phyloP scores from a whole-genome alignment of 2,329 filamentous ascomycete species.

The Phialophora chinensis region DNA sequence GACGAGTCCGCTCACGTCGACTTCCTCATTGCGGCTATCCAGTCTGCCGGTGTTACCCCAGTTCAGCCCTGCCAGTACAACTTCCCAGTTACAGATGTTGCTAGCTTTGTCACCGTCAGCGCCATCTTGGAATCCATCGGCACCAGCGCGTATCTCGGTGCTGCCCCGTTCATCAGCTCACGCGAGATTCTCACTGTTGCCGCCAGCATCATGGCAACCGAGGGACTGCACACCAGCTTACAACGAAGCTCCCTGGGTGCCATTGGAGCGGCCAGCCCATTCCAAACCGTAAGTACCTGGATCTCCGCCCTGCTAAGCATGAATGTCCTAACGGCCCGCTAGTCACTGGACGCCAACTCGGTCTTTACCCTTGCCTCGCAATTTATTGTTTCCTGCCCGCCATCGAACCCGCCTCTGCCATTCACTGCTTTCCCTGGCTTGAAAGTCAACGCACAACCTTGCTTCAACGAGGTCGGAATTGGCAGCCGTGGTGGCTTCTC shows the following conservation, averaged over 20 bases:
- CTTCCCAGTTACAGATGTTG: constrained; percentile 62
- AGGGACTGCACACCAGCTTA: constrained; percentile 75
- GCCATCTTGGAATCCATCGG: constrained; percentile 68
- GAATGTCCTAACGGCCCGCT: constrained; percentile 5
- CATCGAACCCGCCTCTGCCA: constrained; percentile 65
- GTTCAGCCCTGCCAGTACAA: constrained; percentile 74
- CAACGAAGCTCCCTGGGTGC: constrained; percentile 66
- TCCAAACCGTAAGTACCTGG: constrained; percentile 60
- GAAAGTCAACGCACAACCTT: constrained; percentile 26
- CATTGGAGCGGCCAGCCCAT: constrained; percentile 69
- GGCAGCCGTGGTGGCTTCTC: neutral
- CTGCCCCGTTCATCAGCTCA: constrained; percentile 67
- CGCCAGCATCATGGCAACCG: constrained; percentile 69
- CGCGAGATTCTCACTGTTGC: constrained; percentile 68
- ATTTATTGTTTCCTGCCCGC: constrained; percentile 74
- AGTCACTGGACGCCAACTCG: constrained; percentile 67
- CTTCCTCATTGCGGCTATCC: constrained; percentile 65
- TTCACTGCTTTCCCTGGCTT: constrained; percentile 67
- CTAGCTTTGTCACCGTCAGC: constrained; percentile 71
- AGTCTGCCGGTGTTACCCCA: constrained; percentile 66
- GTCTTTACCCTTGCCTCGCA: constrained; percentile 76
- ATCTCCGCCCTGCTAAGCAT: neutral
- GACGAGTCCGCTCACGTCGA: constrained; percentile 70
- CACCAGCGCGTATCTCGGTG: constrained; percentile 63
- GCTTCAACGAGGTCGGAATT: constrained; percentile 29